phyloP scores from a whole-genome alignment of 225 moss, liverwort and hornwort genomes.

The Pseudisothecium myosuroides region DNA sequence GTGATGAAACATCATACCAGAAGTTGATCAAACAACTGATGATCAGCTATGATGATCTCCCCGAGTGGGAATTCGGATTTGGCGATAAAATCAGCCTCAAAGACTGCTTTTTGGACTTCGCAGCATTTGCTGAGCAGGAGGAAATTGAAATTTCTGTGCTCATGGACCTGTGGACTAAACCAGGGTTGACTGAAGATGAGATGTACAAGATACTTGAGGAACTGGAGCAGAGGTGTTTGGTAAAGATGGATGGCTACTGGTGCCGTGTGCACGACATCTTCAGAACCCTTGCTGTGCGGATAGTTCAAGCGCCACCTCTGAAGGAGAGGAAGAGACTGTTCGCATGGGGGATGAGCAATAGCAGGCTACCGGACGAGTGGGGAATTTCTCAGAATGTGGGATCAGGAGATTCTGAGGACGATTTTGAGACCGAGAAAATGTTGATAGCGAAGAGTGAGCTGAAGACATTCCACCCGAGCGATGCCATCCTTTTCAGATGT shows the following conservation, averaged over 20 bases:
- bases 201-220: conserved; percentile 17
- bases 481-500: not conserved
- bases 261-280: conserved; percentile 36
- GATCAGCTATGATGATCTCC: conserved; percentile 36
- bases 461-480: not conserved
- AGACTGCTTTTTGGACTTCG: conserved; percentile 26
- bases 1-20: not conserved
- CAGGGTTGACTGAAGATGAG: conserved; percentile 21
- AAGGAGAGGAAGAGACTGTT: conserved; percentile 10
- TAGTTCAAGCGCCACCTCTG: not conserved
- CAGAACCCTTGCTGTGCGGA: conserved; percentile 3
- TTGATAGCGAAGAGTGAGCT: conserved; percentile 12
- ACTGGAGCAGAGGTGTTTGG: conserved; percentile 29
- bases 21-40: conserved; percentile 5
- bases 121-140: conserved; percentile 30
- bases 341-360: not conserved
- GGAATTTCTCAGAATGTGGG: not conserved
- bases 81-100: conserved; percentile 1
- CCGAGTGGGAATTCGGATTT: not conserved
- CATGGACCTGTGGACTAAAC: conserved; percentile 35
- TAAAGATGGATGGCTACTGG: conserved; percentile 26
- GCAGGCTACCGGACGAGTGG: conserved; percentile 7
- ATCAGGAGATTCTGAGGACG: not conserved
- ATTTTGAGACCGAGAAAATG: conserved; percentile 21
- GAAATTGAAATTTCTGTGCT: conserved; percentile 30